These are phyloP conservation scores for Sodiomyces alkalinus DNA, from an alignment of 2,329 filamentous ascomycete genomes.

Conservation along the genomic window DNA sequence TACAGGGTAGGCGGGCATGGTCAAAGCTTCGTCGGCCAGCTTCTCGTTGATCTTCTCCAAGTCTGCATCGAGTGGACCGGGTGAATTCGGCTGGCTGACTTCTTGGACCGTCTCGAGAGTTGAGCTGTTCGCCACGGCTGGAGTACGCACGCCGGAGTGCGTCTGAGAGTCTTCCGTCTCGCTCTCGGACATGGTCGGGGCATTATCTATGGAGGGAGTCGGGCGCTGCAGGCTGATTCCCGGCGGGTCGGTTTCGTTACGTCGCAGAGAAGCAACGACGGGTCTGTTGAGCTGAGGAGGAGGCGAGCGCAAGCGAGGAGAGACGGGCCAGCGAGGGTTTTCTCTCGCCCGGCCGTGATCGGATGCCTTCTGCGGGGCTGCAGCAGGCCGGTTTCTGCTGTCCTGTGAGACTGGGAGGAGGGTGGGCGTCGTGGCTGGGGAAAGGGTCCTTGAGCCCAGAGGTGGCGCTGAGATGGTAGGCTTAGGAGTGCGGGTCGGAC, in stretches of 20 bases:
- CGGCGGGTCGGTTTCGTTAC: slow-evolving; percentile 33
- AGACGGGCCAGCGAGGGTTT: slow-evolving; percentile 59
- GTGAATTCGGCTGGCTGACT: slow-evolving; percentile 62
- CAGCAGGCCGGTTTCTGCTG: slow-evolving; percentile 39
- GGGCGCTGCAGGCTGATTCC: slow-evolving; percentile 37
- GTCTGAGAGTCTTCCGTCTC: slow-evolving; percentile 35
- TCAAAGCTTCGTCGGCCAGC: slow-evolving; percentile 24
- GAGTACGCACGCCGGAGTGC: slow-evolving; percentile 42
- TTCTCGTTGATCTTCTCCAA: slow-evolving; percentile 38
- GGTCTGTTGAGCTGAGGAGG: slow-evolving; percentile 42
- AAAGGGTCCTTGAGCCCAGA: slow-evolving; percentile 50
- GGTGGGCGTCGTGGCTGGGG: slow-evolving; percentile 51
- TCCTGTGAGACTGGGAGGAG: slow-evolving; percentile 49
- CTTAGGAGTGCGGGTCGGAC: slow-evolving; percentile 38
- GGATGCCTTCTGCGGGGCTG: slow-evolving; percentile 46
- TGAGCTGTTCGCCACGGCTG: slow-evolving; percentile 40
- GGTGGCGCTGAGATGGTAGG: slow-evolving; percentile 43
- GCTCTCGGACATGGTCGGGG: slow-evolving; percentile 27
- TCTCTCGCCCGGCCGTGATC: slow-evolving; percentile 28
- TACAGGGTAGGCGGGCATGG: slow-evolving; percentile 25
- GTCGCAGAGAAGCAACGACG: slow-evolving; percentile 27
- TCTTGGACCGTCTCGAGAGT: slow-evolving; percentile 85
- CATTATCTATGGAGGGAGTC: slow-evolving; percentile 23
- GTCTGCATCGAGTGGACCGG: slow-evolving; percentile 31
- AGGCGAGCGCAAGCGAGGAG: slow-evolving; percentile 63